Conservation (phyloP, 129 eudicot genomes). For the Pulicaria dysenterica region DNA sequence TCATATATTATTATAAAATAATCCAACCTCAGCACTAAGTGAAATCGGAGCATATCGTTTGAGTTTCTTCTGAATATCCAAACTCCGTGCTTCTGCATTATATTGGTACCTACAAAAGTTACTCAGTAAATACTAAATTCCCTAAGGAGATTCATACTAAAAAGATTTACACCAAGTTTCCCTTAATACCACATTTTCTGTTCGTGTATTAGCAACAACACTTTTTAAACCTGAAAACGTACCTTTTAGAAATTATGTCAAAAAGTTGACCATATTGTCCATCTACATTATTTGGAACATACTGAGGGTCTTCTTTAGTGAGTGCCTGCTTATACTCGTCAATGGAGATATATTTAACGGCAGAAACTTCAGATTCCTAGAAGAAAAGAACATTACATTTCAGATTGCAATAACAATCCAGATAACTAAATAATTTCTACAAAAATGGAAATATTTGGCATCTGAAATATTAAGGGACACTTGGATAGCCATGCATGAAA, state of each 20-base stretch:
- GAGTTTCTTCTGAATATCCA: conserved; percentile 69
- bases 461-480: neutral
- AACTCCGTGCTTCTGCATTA: conserved; percentile 61
- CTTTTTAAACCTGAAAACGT: conserved; percentile 24
- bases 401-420: conserved; percentile 13
- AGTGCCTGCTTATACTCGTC: conserved; percentile 81
- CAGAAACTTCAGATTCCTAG: conserved; percentile 96
- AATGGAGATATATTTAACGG: conserved; percentile 76
- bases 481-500: neutral
- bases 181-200: conserved; percentile 14
- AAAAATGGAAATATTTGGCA: neutral
- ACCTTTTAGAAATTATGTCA: conserved; percentile 70
- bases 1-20: neutral
- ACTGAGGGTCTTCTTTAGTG: conserved; percentile 68
- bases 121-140: conserved; percentile 18
- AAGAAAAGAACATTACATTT: conserved; percentile 21
- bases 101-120: conserved; percentile 65
- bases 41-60: conserved; percentile 78
- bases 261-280: conserved; percentile 87
- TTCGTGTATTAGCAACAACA: conserved; percentile 8
- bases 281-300: conserved; percentile 64
- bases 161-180: conserved; percentile 12
- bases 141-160: conserved; percentile 10
- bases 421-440: neutral
- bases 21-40: conserved; percentile 74